Base-by-base conservation (phyloP, 805 yeast species). In the Saccharomycopsis fibuligera region DNA sequence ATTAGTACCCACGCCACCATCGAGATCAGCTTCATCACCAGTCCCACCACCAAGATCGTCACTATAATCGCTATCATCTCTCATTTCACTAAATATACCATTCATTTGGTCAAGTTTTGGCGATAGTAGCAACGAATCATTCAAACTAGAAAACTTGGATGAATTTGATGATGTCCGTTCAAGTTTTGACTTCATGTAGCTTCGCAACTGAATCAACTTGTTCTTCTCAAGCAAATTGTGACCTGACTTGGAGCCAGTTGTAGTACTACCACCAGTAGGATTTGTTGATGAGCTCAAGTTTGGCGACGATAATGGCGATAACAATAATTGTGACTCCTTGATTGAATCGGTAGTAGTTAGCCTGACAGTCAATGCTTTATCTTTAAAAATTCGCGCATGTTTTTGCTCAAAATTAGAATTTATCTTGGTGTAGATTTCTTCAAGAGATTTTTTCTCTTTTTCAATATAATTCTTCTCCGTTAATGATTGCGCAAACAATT, bases 401-500 rank as follows among this genome's bases (percentile, higher is more conserved):
- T 65, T 65, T 12, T 65, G 58, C 49, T 70, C 73, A 58, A 74
- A 81, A 36, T 66, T 68, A 17, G 70, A 66, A 5, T 76, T 74
- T 31, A 73, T 60, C 2, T 64, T 63, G 45, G 69, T 69, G 19
- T 79, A 70, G 37, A 75, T 62, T 27, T 73, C 76, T 44, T 81
- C 83, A 33, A 90, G 66, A 55, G 77, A 78, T 54, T 79, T 79
- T 65, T 78, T 83, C 60, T 89, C 97, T 35, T 75, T 58, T 35
- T 71, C 79, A 58, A 90, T 81, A 64, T 88, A 90, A 42, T 74
- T 70, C 50, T 78, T 76, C 50, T 83, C 86, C 25, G 75, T 74
- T 24, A 85, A 66, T 59, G 79, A 85, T 42, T 83, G 81, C 17
- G 78, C 72, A 62, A 91, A 91, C 16, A 87, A 64, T 56, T 85